phyloP scores from a whole-genome alignment of 768 basidiomycete genomes.

The Hemileccinum impolitum region DNA sequence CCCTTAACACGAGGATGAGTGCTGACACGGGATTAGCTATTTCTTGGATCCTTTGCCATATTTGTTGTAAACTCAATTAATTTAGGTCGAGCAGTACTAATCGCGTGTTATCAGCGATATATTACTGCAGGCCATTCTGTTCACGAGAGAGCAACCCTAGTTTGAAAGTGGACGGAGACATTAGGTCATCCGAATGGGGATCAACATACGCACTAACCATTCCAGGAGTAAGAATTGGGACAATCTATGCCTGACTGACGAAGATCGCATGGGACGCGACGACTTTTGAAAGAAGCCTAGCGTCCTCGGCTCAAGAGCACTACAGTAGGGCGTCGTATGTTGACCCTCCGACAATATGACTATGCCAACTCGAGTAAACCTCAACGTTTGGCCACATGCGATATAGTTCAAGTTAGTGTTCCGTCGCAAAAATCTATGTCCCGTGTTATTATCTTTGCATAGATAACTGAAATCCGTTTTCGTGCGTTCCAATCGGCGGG shows the following conservation, averaged over 20 bases:
- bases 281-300: background rate
- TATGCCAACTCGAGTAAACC: background rate
- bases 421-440: background rate
- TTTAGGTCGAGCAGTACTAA: conserved; percentile 2
- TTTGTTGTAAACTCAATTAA: background rate
- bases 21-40: background rate
- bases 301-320: background rate
- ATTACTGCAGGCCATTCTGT: background rate
- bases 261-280: background rate
- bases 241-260: no score
- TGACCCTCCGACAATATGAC: background rate
- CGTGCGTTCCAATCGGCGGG: background rate
- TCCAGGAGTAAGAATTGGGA: background rate
- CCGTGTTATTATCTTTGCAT: background rate
- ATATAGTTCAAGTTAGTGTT: background rate
- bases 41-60: background rate
- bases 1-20: background rate
- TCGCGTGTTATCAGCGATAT: conserved; percentile 3
- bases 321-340: background rate
- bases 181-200: conserved; percentile 6
- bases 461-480: background rate
- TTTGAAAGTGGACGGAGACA: conserved; percentile 3
- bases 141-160: conserved; percentile 1
- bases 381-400: background rate
- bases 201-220: background rate